phyloP scores from a whole-genome alignment of 2,329 filamentous ascomycete species.

The Claviceps spartinae region DNA sequence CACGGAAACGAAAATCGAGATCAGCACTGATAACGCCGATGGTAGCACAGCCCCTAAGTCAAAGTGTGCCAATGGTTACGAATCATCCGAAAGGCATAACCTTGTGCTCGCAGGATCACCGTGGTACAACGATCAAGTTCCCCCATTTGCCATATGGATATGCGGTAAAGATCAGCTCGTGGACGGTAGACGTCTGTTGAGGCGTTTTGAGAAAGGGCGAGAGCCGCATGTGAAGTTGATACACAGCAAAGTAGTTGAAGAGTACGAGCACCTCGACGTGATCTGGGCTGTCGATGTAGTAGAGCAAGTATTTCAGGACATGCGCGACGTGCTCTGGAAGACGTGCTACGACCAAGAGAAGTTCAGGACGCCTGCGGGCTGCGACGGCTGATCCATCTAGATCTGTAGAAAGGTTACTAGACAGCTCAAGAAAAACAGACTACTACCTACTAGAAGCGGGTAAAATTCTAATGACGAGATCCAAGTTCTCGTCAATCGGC shows the following conservation, averaged over 20 bases:
- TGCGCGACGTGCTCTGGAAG: conserved; percentile 73
- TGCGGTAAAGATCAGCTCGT: conserved; percentile 73
- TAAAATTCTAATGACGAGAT: too few species aligned
- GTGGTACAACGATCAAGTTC: conserved; percentile 71
- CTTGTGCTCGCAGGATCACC: conserved; percentile 36
- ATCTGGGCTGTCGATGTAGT: conserved; percentile 88
- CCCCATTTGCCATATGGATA: conserved; percentile 82
- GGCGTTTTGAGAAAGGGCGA: conserved; percentile 58
- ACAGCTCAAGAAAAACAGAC: too few species aligned
- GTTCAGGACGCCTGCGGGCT: conserved; percentile 53
- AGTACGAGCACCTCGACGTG: conserved; percentile 88
- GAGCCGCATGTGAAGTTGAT: conserved; percentile 75
- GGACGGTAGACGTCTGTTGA: conserved; percentile 61
- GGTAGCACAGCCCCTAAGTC: not conserved
- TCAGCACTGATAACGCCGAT: not conserved
- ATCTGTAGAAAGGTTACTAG: not conserved
- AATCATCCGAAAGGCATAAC: conserved; percentile 12
- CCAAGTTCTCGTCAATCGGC: too few species aligned
- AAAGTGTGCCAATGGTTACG: not conserved
- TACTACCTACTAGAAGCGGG: too few species aligned
- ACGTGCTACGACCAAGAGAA: conserved; percentile 43
- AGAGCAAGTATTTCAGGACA: conserved; percentile 68
- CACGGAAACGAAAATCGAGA: conserved; percentile 1
- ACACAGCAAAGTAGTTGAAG: conserved; percentile 68
- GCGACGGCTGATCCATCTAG: conserved; percentile 26